Base-by-base conservation (phyloP, 2,329 filamentous ascomycete genomes). In the Colletotrichum agaves region DNA sequence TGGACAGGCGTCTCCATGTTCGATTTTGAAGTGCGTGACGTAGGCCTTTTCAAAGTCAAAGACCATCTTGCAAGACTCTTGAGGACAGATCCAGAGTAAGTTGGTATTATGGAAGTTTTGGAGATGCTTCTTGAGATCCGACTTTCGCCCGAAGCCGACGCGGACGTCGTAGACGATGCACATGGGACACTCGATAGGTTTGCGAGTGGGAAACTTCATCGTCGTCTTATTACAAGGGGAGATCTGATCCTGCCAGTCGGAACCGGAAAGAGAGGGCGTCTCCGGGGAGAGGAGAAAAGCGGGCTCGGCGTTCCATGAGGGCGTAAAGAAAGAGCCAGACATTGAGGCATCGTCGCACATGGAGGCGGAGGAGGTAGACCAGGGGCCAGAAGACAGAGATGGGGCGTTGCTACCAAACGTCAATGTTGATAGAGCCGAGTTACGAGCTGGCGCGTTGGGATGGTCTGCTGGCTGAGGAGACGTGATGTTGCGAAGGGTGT, bases 121-220 rank as follows among this genome's bases (percentile, higher is more conserved):
- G n/a, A 83, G 74, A 70, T 83, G 81, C 75, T 83, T 83, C 76
- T 83, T 83, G 72, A 83, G 82, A 70, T 83, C 81, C 71, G 80
- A 82, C 74, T 83, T 83, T 65, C 81, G 78, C 39, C 81, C 81
- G 56, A 83, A 83, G 39, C 81, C 81, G 23, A 83, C 81, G 15
- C 77, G 77, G 69, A 82, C 82, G 73, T 79, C 80, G 73, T 83
- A 80, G 46, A 82, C 72, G 67, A 80, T 82, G 73, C 81, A 83
- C 75, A 83, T 80, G 31, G 81, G 81, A 71, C 81, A 83, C 72
- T 83, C 72, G 43, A 74, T 74, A 33, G 71, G 65, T 39, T 73
- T 74, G 23, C 69, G 65, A 3, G 55, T 17, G 21, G 61, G 39
- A 2, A 55, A 44, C 27, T 3, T 37, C 6, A 46, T 17, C 5